Percentiles rank a stretch among this genome's conserved stretches.
Conservation (phyloP, 495 filamentous ascomycete genomes). For the Xylaria curta region DNA sequence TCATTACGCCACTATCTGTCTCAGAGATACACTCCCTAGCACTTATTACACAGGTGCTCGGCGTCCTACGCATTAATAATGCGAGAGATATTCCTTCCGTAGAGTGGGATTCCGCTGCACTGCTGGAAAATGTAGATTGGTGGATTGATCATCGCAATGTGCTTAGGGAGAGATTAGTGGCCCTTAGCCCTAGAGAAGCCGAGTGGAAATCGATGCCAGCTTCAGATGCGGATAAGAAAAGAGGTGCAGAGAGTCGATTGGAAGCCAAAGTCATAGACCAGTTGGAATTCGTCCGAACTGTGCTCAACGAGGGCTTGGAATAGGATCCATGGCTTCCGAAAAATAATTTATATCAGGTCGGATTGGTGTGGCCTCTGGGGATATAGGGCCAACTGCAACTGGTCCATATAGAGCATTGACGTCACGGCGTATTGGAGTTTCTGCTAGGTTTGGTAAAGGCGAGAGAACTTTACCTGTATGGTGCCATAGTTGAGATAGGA, state of each 20-base stretch:
- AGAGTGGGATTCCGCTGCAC: conserved; percentile 70
- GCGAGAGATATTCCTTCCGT: conserved; percentile 69
- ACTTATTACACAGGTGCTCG: conserved; percentile 71
- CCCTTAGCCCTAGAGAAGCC: conserved; percentile 73
- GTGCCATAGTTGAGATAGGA: neutral
- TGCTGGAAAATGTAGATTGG: conserved; percentile 80
- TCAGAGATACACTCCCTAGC: conserved; percentile 79
- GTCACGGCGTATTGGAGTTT: conserved; percentile 15
- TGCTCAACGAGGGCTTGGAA: conserved; percentile 51
- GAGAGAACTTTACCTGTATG: conserved; percentile 2
- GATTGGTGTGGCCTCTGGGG: neutral
- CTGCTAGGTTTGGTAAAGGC: conserved; percentile 8
- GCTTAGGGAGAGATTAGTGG: conserved; percentile 71
- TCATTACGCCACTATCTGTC: conserved; percentile 71
- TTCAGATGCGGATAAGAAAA: conserved; percentile 38
- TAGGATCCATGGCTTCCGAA: conserved; percentile 6
- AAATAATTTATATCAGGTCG: neutral
- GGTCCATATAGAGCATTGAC: conserved; percentile 17
- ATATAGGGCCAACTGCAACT: neutral
- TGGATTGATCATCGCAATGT: conserved; percentile 67
- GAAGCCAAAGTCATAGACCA: conserved; percentile 76
- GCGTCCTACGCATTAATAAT: conserved; percentile 64
- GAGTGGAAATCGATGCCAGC: conserved; percentile 64
- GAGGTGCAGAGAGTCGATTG: conserved; percentile 62
- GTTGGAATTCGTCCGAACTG: conserved; percentile 60